Evolutionary conservation across 148 eudicot species (phyloP).

Genomic region (Vaccinium myrtillus): DNA sequence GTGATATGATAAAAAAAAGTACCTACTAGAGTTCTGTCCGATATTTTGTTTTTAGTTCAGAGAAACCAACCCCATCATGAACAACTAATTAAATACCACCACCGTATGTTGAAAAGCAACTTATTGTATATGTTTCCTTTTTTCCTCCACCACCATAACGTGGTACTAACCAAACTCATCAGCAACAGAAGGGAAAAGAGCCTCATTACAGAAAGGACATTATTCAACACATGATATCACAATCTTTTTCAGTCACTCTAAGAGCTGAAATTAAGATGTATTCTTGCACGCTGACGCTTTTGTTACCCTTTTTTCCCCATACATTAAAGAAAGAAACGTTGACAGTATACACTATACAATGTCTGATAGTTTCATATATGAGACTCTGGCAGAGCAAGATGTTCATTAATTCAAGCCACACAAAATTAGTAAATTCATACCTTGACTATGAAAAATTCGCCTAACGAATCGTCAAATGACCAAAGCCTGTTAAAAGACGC

Average conservation of each 20-base stretch:
- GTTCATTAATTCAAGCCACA: background rate
- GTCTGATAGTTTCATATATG: no score
- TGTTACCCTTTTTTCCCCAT: background rate
- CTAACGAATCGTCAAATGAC: background rate
- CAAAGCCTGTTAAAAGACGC: background rate
- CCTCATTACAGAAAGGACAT: background rate
- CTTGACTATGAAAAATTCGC: background rate
- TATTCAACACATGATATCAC: background rate
- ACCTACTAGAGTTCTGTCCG: background rate
- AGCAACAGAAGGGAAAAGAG: background rate
- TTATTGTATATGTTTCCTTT: no score
- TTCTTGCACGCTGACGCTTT: background rate
- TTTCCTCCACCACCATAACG: background rate
- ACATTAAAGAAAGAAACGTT: background rate
- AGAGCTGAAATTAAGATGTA: background rate
- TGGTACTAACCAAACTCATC: background rate
- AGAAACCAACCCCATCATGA: background rate
- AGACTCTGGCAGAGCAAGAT: no score
- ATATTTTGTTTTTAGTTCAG: background rate
- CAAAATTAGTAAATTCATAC: background rate
- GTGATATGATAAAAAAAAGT: background rate
- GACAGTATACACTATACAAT: background rate
- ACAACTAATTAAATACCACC: background rate
- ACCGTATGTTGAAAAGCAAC: background rate
- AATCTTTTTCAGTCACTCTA: no score